Conservation (phyloP, 2,329 filamentous ascomycete genomes). For the Fusarium verticillioides region DNA sequence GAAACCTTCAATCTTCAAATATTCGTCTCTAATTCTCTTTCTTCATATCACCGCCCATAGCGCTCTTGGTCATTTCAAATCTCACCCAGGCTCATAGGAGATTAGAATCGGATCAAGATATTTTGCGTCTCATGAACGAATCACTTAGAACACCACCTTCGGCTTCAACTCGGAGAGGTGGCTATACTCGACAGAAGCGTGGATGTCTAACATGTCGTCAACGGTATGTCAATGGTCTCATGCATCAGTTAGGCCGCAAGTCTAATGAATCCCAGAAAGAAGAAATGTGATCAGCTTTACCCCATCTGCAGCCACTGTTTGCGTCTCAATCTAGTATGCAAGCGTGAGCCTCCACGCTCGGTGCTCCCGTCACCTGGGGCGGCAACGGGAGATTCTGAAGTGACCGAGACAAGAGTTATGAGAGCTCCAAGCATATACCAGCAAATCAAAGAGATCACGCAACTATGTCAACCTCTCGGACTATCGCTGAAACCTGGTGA, state of each 20-base stretch:
- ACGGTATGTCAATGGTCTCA: neutral
- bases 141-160: neutral
- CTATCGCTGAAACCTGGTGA: neutral
- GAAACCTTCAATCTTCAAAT: neutral
- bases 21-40: neutral
- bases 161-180: constrained; percentile 1
- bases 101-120: neutral
- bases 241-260: neutral
- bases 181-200: constrained; percentile 36
- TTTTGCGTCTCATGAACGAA: neutral
- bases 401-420: neutral
- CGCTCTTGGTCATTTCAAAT: neutral
- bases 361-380: neutral
- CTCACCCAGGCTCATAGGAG: neutral
- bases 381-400: neutral
- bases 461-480: neutral
- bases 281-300: neutral
- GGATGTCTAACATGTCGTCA: constrained; percentile 39
- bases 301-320: neutral
- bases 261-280: neutral
- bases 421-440: neutral
- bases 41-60: neutral
- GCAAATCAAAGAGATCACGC: neutral
- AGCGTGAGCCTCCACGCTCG: neutral
- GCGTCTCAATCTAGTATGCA: neutral